Evolutionary conservation across 176 grass and related monocot genomes (phyloP).

Genomic region (Juncus effusus): DNA sequence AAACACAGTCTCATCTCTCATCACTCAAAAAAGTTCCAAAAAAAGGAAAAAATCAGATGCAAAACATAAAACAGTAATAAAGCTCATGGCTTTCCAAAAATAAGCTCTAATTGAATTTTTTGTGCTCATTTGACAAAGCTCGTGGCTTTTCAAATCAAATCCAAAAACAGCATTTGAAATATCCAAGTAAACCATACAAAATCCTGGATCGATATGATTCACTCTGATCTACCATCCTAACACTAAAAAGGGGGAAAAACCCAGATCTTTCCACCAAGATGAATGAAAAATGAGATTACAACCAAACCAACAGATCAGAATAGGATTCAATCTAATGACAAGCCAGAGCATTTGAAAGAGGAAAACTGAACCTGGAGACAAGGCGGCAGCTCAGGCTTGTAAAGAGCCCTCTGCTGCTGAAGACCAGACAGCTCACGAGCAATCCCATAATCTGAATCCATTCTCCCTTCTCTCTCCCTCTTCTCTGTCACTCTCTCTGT

Average conservation of each 20-base stretch:
- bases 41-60: too few species aligned
- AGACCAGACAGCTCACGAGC: constrained; percentile 81
- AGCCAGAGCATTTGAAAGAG: constrained; percentile 25
- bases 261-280: not conserved
- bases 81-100: not conserved
- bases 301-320: constrained; percentile 8
- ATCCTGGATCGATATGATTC: not conserved
- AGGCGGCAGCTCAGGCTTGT: constrained; percentile 78
- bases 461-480: constrained; percentile 9
- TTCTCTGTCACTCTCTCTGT: constrained; percentile 4
- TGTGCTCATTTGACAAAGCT: too few species aligned
- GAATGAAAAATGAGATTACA: not conserved
- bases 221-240: constrained; percentile 21
- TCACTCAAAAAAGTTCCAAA: too few species aligned
- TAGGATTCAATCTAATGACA: not conserved
- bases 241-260: not conserved
- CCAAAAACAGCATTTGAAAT: not conserved
- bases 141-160: not conserved
- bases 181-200: constrained; percentile 3
- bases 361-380: constrained; percentile 75
- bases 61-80: too few species aligned
- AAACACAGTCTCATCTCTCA: too few species aligned
- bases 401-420: constrained; percentile 69
- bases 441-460: constrained; percentile 97
- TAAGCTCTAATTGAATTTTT: too few species aligned